Evolutionary conservation across 129 eudicot genomes (phyloP).

Genomic region (Chrysanthemum seticuspe): DNA sequence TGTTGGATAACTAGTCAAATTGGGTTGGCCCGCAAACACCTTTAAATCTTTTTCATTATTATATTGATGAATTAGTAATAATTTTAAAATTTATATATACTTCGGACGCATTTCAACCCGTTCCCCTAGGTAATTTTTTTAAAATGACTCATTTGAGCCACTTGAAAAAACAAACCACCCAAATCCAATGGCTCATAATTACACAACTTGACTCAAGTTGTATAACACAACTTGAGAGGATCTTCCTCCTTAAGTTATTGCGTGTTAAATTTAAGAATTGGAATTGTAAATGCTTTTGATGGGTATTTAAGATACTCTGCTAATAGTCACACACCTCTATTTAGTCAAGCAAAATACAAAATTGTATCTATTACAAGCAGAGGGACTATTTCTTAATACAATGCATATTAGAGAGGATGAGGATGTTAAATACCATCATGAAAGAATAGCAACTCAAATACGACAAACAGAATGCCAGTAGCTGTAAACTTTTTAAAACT

Average conservation of each 20-base stretch:
- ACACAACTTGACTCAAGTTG: too few relatives aligned
- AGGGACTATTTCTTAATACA: neutral
- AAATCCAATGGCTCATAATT: too few relatives aligned
- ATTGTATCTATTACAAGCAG: neutral
- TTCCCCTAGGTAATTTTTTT: neutral
- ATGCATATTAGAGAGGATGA: neutral
- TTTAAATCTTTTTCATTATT: too few relatives aligned
- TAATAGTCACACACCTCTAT: neutral
- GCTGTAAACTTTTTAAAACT: neutral
- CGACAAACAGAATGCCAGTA: neutral
- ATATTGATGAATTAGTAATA: too few relatives aligned
- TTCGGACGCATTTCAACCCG: neutral
- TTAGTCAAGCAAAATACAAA: neutral
- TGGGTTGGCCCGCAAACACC: neutral
- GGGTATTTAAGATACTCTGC: conserved; percentile 1
- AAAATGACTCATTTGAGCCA: too few relatives aligned
- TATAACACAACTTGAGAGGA: too few relatives aligned
- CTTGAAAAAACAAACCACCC: too few relatives aligned
- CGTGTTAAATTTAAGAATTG: neutral
- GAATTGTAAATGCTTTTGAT: neutral
- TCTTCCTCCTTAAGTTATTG: too few relatives aligned
- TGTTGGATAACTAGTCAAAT: too few relatives aligned
- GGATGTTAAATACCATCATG: neutral
- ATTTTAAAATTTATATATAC: neutral
- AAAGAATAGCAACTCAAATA: conserved; percentile 9